These are phyloP conservation scores for Byssoonygena ceratinophila DNA, from an alignment of 2,329 filamentous ascomycete species.

Conservation along the genomic window DNA sequence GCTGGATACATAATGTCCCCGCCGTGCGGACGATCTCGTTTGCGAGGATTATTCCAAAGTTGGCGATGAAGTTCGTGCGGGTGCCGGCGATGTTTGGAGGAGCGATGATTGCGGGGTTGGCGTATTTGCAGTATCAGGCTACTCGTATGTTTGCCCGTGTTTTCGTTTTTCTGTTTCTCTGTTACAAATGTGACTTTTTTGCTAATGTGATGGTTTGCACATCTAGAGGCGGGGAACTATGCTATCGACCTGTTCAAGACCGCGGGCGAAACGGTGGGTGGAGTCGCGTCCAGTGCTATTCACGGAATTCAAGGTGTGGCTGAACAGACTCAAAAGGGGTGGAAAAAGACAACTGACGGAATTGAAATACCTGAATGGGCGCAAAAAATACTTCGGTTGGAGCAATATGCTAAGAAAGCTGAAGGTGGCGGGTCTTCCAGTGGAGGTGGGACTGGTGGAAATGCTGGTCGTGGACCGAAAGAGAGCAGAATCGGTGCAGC, in stretches of 20 bases:
- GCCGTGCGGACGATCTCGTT: conserved; percentile 57
- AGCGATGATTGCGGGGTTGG: conserved; percentile 71
- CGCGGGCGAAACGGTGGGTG: conserved; percentile 60
- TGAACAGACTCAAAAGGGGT: conserved; percentile 67
- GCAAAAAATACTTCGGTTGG: conserved; percentile 56
- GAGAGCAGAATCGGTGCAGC: conserved; percentile 47
- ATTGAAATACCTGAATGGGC: conserved; percentile 68
- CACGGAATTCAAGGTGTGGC: conserved; percentile 63
- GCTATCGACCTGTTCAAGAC: conserved; percentile 64
- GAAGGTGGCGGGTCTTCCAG: conserved; percentile 30
- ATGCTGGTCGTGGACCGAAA: conserved; percentile 42
- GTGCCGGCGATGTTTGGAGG: conserved; percentile 88
- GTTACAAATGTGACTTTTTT: neutral
- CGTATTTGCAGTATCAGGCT: conserved; percentile 94
- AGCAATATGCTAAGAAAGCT: conserved; percentile 45
- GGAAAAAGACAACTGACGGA: conserved; percentile 71
- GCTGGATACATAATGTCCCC: conserved; percentile 70
- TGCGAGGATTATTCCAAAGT: conserved; percentile 62
- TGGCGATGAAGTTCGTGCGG: conserved; percentile 79
- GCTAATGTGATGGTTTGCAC: too few relatives aligned
- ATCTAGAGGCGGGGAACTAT: conserved; percentile 62
- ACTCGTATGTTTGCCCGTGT: conserved; percentile 50
- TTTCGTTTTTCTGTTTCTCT: neutral
- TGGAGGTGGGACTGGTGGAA: conserved; percentile 38
- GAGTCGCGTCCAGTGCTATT: conserved; percentile 58